phyloP scores from a whole-genome alignment of 1,139 yeast genomes.

The Yamadazyma dendronema region DNA sequence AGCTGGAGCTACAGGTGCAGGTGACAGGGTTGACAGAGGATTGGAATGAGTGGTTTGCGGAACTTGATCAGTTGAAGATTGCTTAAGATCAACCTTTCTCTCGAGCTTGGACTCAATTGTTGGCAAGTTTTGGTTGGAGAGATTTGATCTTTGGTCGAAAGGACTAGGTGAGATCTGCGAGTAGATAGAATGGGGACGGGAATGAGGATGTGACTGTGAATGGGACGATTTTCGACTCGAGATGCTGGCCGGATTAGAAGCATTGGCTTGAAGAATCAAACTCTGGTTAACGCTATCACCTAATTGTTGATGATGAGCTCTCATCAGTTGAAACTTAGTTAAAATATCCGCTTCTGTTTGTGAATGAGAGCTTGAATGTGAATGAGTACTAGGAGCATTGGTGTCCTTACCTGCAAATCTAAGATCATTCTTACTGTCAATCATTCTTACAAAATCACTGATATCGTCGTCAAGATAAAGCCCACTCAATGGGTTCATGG shows the following conservation, averaged over 20 bases:
- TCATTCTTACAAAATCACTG: slow-evolving; percentile 75
- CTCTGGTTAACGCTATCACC: slow-evolving; percentile 54
- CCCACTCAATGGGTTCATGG: slow-evolving; percentile 38
- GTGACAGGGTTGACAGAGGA: neutral
- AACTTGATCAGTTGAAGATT: no score
- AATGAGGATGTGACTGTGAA: slow-evolving; percentile 15
- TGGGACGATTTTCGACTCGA: slow-evolving; percentile 33
- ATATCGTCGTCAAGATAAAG: slow-evolving; percentile 65
- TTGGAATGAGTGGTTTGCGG: no score
- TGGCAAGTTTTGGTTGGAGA: slow-evolving; percentile 42
- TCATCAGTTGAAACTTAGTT: slow-evolving; percentile 37
- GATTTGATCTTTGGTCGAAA: slow-evolving; percentile 23
- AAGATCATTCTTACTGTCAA: slow-evolving; percentile 65
- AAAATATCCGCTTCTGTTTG: slow-evolving; percentile 24
- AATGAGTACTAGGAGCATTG: slow-evolving; percentile 8
- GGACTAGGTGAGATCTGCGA: slow-evolving; percentile 37
- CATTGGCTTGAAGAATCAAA: slow-evolving; percentile 27
- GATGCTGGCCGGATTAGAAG: slow-evolving; percentile 7
- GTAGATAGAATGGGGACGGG: slow-evolving; percentile 1
- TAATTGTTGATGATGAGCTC: slow-evolving; percentile 43
- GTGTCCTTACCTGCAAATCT: slow-evolving; percentile 23
- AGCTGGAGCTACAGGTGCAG: slow-evolving; percentile 8
- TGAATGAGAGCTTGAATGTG: slow-evolving; percentile 1
- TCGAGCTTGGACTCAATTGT: slow-evolving; percentile 14
- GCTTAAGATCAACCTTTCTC: neutral